A percentile compares a stretch with the other conserved stretches of the same genome.
Conservation (phyloP, 2,329 filamentous ascomycete species). For the Claviceps fusiformis region DNA sequence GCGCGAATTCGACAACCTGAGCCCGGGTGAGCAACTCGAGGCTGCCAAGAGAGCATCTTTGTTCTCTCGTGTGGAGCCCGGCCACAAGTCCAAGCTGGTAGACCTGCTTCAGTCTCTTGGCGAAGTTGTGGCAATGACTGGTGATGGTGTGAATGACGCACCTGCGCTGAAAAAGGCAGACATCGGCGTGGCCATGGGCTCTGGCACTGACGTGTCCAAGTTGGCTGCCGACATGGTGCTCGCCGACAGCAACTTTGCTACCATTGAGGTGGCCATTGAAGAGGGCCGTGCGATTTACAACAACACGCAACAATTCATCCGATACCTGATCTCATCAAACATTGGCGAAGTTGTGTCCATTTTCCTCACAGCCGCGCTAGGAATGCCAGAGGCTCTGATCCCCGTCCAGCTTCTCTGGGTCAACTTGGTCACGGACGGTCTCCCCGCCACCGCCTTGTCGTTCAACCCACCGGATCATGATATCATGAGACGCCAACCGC, state of each 20-base stretch:
- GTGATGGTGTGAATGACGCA: slow-evolving; percentile 96
- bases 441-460: slow-evolving; percentile 87
- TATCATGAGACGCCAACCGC: slow-evolving; percentile 84
- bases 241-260: slow-evolving; percentile 97
- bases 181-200: slow-evolving; percentile 98
- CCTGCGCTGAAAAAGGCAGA: slow-evolving; percentile 97
- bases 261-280: slow-evolving; percentile 89
- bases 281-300: slow-evolving; percentile 98
- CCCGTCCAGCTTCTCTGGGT: slow-evolving; percentile 98
- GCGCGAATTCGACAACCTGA: slow-evolving; percentile 81
- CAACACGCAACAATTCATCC: slow-evolving; percentile 99
- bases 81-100: slow-evolving; percentile 94
- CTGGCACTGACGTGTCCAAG: slow-evolving; percentile 92
- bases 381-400: slow-evolving; percentile 95
- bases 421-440: slow-evolving; percentile 92
- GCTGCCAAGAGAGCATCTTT: slow-evolving; percentile 77
- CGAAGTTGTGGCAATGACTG: slow-evolving; percentile 97
- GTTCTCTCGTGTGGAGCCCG: slow-evolving; percentile 91
- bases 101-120: slow-evolving; percentile 86
- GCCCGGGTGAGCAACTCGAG: slow-evolving; percentile 62
- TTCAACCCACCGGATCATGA: slow-evolving; percentile 99
- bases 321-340: slow-evolving; percentile 97
- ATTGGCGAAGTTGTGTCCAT: slow-evolving; percentile 99
- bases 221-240: slow-evolving; percentile 97
- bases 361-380: slow-evolving; percentile 88